Evolutionary conservation across 306 rosid species (phyloP), one percentile per base, ranked within the genome.

Genomic region (Cicer judaicum): DNA sequence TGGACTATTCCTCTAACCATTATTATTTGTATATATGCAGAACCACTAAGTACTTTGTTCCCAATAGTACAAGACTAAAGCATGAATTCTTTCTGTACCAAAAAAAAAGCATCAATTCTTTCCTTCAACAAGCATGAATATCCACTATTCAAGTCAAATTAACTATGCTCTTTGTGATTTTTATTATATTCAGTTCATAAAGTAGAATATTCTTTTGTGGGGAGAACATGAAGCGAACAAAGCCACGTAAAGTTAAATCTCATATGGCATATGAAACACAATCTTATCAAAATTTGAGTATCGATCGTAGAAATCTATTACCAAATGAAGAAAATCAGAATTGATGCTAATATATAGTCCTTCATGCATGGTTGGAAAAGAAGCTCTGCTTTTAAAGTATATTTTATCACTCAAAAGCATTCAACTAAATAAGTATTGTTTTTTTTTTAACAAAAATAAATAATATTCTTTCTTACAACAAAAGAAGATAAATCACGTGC

Each of bases 291-390:
- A 80, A 48, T 18, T 59, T 65, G 63, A 73, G 53, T 10, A 0
- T 79, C 19, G 68, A 1, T 71, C 5, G 73, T 62, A 78, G 73
- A 56, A 10, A 29, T 55, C 19, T 29, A 43, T 67, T 67, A 47
- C 78, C 78, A 55, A 80, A 56, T 80, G 83, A 60, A 80, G 64
- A 59, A 74, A 66, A 80, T 68, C 44, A 54, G 67, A 68, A 68
- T 68, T 10, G 70, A 68, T 80, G 66, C 84, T 39, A 36, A 46
- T 4, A 29, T 29, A 29, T 67, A 74, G 77, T 80, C 65, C 74
- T 80, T 18, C 79, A 80, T 80, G 76, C 79, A 80, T 74, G 79
- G 72, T 67, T 68, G 60, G 40, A 80, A 80, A 74, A 80, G 80
- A 70, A 80, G 67, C 84, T 80, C 76, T 68, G 67, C 80, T 74